These are phyloP conservation scores for Hymenoscyphus occultus DNA, from an alignment of 2,329 filamentous ascomycete genomes.

Conservation along the genomic window DNA sequence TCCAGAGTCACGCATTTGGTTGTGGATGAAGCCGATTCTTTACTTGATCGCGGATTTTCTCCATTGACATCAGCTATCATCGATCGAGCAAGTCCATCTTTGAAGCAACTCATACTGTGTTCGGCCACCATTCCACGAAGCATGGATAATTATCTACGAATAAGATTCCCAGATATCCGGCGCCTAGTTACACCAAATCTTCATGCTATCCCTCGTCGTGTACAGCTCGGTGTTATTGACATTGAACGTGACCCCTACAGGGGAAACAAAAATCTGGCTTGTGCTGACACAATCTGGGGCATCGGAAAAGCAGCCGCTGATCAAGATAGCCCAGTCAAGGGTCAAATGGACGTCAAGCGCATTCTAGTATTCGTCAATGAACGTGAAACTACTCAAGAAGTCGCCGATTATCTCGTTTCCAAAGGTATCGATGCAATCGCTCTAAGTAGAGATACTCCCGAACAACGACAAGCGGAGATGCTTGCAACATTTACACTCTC, in stretches of 20 bases:
- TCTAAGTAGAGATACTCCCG: slow-evolving; percentile 78
- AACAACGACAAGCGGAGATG: slow-evolving; percentile 73
- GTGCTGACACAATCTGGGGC: slow-evolving; percentile 90
- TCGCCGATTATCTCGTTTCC: slow-evolving; percentile 72
- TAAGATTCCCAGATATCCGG: slow-evolving; percentile 76
- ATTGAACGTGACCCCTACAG: slow-evolving; percentile 89
- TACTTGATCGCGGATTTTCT: slow-evolving; percentile 90
- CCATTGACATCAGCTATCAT: slow-evolving; percentile 79
- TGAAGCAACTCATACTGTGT: slow-evolving; percentile 86
- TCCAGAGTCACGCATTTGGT: slow-evolving; percentile 88
- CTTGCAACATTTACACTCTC: slow-evolving; percentile 68
- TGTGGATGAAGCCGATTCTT: slow-evolving; percentile 92
- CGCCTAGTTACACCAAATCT: slow-evolving; percentile 93
- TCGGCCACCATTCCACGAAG: slow-evolving; percentile 93
- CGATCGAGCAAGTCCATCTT: slow-evolving; percentile 73
- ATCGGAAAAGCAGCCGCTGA: slow-evolving; percentile 73
- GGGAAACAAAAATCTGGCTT: slow-evolving; percentile 89
- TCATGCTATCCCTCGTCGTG: slow-evolving; percentile 90
- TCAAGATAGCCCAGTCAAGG: slow-evolving; percentile 55
- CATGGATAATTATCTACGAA: slow-evolving; percentile 79
- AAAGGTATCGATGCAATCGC: slow-evolving; percentile 90
- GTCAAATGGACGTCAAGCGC: slow-evolving; percentile 67
- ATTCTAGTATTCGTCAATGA: slow-evolving; percentile 97
- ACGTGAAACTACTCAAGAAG: slow-evolving; percentile 78
- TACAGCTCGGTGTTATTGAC: slow-evolving; percentile 91